A percentile compares a stretch with the other conserved stretches of the same genome.
phyloP scores from a whole-genome alignment of 2,329 filamentous ascomycete genomes.

The Aspergillus tamarii region DNA sequence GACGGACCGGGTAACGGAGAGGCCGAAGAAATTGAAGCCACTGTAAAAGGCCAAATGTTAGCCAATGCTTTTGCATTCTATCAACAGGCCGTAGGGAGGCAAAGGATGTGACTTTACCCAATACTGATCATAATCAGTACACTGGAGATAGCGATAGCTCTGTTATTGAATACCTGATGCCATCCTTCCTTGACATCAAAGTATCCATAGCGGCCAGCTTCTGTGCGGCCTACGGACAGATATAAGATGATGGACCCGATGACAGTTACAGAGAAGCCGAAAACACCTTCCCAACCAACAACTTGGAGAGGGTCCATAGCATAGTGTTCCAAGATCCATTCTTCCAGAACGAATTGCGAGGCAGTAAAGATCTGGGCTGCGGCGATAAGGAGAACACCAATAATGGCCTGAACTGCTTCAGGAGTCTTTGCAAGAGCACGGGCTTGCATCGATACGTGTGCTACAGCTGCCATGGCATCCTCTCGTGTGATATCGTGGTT shows the following conservation, averaged over 20 bases:
- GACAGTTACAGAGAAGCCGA: slow-evolving; percentile 81
- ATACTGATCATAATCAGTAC: slow-evolving; percentile 97
- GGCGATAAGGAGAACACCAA: slow-evolving; percentile 89
- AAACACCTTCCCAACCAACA: slow-evolving; percentile 94
- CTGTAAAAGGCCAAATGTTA: slow-evolving; percentile 49
- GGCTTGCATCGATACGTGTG: slow-evolving; percentile 47
- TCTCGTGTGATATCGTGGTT: slow-evolving; percentile 40
- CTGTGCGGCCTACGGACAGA: slow-evolving; percentile 72
- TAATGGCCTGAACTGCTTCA: slow-evolving; percentile 68
- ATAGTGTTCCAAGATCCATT: slow-evolving; percentile 83
- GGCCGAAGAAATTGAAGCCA: slow-evolving; percentile 98
- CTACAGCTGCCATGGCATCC: slow-evolving; percentile 30
- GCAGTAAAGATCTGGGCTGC: slow-evolving; percentile 96
- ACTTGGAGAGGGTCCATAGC: slow-evolving; percentile 84
- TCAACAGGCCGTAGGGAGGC: background rate
- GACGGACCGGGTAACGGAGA: slow-evolving; percentile 86
- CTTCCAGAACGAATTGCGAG: slow-evolving; percentile 92
- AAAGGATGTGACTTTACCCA: slow-evolving; percentile 63
- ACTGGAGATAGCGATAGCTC: slow-evolving; percentile 73
- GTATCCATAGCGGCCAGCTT: slow-evolving; percentile 74
- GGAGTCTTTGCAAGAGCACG: slow-evolving; percentile 50
- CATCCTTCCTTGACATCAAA: slow-evolving; percentile 90
- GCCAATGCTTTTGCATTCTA: background rate
- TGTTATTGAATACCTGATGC: slow-evolving; percentile 75
- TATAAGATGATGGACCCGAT: slow-evolving; percentile 81